Percentiles rank a stretch among this genome's conserved stretches.
Evolutionary conservation across 768 basidiomycete species (phyloP).

Genomic region (Mycena galericulata): DNA sequence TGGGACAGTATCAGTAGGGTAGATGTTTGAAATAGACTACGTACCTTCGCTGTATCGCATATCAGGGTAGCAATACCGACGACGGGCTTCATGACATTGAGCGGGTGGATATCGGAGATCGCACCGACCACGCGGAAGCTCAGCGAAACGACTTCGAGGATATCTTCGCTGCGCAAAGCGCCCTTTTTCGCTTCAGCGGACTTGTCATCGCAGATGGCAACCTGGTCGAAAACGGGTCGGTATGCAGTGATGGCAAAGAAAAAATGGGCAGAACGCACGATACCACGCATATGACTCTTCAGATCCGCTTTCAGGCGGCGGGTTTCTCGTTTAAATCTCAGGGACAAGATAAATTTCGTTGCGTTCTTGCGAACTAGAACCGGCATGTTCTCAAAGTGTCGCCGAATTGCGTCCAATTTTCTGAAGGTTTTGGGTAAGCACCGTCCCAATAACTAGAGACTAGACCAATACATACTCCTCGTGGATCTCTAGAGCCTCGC

Average conservation of each 20-base stretch:
- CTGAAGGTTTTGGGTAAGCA: background rate
- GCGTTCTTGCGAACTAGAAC: background rate
- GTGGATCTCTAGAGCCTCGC: background rate
- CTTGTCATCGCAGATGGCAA: too few species aligned
- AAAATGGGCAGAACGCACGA: too few species aligned
- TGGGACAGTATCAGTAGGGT: background rate
- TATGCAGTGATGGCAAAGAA: too few species aligned
- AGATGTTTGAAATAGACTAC: too few species aligned
- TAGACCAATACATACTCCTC: background rate
- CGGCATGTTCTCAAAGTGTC: background rate
- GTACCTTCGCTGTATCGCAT: conserved; percentile 7
- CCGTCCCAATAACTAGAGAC: too few species aligned
- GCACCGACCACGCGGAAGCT: background rate
- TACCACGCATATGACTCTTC: background rate
- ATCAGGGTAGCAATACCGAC: background rate
- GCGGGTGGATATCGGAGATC: background rate
- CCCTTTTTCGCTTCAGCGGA: background rate
- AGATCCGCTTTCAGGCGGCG: too few species aligned
- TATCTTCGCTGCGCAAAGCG: background rate
- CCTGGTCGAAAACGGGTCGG: too few species aligned
- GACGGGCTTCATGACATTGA: background rate
- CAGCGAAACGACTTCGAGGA: background rate
- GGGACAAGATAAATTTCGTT: background rate
- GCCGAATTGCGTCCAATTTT: background rate
- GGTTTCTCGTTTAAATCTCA: background rate